Evolutionary conservation across 768 basidiomycete genomes (phyloP).

Genomic region (Mycena chlorophos): DNA sequence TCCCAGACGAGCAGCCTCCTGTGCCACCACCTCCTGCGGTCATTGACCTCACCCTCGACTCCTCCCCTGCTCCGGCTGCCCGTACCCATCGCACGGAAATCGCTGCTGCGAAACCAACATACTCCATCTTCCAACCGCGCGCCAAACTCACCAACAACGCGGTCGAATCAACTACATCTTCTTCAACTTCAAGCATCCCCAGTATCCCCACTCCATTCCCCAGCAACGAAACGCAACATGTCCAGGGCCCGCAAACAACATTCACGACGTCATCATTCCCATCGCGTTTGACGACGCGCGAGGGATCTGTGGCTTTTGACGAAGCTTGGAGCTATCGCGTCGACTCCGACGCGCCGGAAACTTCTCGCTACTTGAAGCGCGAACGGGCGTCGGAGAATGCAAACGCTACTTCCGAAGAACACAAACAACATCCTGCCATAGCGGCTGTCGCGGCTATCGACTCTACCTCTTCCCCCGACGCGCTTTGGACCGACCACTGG

Average conservation of each 20-base stretch:
- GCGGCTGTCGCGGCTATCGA: constrained; percentile 29
- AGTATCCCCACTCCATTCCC: constrained; percentile 46
- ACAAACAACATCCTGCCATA: constrained; percentile 53
- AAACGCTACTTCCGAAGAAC: constrained; percentile 35
- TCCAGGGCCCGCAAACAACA: constrained; percentile 56
- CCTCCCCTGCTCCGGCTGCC: constrained; percentile 1
- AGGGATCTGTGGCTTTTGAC: no score
- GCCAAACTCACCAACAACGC: constrained; percentile 18
- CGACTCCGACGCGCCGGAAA: no score
- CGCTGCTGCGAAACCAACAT: constrained; percentile 32
- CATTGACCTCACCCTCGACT: not conserved
- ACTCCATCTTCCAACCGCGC: constrained; percentile 48
- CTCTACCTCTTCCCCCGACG: constrained; percentile 32
- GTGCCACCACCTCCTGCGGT: constrained; percentile 8
- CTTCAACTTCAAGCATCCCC: not conserved
- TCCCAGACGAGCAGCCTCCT: constrained; percentile 5
- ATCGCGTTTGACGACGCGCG: not conserved
- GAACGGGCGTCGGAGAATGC: no score
- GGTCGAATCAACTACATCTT: constrained; percentile 4
- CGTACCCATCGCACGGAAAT: not conserved
- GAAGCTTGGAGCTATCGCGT: no score
- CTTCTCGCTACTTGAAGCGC: no score
- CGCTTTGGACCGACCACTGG: constrained; percentile 75
- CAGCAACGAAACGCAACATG: constrained; percentile 52
- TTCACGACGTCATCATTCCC: constrained; percentile 25